Percentiles rank a stretch among this genome's conserved stretches.
These are phyloP conservation scores for Zygosaccharomyces gambellarensis DNA, from an alignment of 805 yeast species.

Conservation along the genomic window DNA sequence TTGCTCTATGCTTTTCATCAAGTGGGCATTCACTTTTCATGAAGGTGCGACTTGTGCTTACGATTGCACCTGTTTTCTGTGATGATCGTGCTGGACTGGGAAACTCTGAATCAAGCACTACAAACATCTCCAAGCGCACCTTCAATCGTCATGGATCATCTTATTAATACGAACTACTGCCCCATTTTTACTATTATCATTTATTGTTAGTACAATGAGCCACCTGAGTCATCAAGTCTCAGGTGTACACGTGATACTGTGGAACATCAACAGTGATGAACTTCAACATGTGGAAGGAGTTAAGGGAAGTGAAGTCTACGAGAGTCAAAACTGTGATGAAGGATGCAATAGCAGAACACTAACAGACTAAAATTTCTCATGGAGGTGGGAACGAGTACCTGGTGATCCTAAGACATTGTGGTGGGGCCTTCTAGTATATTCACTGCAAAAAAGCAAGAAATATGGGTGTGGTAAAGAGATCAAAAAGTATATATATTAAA, in stretches of 20 bases:
- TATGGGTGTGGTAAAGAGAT: background rate
- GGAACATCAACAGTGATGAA: background rate
- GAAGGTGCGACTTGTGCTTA: conserved; percentile 11
- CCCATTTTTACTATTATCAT: background rate
- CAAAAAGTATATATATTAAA: conserved; percentile 1
- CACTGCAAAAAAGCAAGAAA: background rate
- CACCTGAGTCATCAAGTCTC: background rate
- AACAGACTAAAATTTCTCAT: background rate
- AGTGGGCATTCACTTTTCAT: conserved; percentile 95
- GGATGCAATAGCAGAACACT: background rate
- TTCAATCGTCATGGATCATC: background rate
- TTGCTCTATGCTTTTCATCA: conserved; percentile 90
- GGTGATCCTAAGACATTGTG: conserved; percentile 3
- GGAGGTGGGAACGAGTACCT: background rate
- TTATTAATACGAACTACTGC: background rate
- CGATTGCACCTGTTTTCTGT: background rate
- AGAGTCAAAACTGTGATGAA: background rate
- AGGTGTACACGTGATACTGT: background rate
- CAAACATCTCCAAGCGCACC: background rate
- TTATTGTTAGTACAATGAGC: background rate
- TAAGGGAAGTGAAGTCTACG: background rate
- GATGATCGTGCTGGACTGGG: background rate
- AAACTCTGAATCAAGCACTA: background rate
- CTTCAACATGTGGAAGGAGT: background rate
- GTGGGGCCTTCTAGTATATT: background rate